Evolutionary conservation across 768 basidiomycete genomes (phyloP).

Genomic region (Lentinula sp.): DNA sequence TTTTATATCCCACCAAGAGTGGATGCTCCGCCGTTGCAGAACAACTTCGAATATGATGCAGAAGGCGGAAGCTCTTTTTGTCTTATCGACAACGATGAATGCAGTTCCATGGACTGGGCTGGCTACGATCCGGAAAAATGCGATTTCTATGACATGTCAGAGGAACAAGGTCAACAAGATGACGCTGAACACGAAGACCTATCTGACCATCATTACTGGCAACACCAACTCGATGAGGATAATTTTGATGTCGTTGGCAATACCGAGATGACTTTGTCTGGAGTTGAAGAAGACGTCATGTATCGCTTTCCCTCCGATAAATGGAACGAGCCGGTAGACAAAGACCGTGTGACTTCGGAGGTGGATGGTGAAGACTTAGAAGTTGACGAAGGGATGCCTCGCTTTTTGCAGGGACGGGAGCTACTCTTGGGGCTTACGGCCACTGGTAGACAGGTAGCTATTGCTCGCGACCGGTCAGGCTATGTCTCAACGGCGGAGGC

Average conservation of each 20-base stretch:
- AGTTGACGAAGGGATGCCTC: constrained; percentile 8
- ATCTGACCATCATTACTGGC: background rate
- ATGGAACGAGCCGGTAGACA: background rate
- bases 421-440: constrained; percentile 35
- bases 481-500: constrained; percentile 44
- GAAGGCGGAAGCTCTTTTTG: background rate
- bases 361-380: constrained; percentile 1
- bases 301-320: background rate
- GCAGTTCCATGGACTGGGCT: background rate
- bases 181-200: background rate
- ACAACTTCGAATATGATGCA: background rate
- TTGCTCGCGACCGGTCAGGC: constrained; percentile 2
- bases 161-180: background rate
- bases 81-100: background rate
- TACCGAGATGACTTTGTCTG: background rate
- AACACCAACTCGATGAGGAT: too few species aligned
- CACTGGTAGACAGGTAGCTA: constrained; percentile 1
- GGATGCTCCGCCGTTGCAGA: background rate
- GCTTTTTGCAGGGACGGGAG: constrained; percentile 49
- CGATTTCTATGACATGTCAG: background rate
- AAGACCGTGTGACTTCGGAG: background rate
- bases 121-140: background rate
- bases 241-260: background rate
- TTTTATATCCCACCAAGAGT: constrained; percentile 2
- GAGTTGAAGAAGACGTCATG: background rate